phyloP scores from a whole-genome alignment of 306 rosid species.

The Betula pendula region DNA sequence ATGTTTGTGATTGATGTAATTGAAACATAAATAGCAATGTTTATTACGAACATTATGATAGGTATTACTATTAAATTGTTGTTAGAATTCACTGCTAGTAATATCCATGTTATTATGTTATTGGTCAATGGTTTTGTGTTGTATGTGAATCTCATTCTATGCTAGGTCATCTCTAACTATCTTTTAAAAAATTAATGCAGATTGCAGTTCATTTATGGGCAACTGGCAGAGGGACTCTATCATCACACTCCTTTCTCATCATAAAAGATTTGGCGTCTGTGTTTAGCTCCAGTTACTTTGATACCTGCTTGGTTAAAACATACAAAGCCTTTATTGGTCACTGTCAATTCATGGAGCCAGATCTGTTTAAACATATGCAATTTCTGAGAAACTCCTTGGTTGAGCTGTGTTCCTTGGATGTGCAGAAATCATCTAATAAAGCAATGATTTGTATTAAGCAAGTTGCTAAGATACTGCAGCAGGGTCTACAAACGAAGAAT shows the following conservation, averaged over 20 bases:
- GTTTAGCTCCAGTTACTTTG: constrained; percentile 59
- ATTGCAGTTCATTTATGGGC: constrained; percentile 85
- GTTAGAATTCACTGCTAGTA: not conserved
- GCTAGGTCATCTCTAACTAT: constrained; percentile 24
- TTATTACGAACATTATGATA: not conserved
- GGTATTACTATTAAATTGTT: not conserved
- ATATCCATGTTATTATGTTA: constrained; percentile 1
- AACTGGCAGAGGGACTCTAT: constrained; percentile 63
- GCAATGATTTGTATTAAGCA: constrained; percentile 56
- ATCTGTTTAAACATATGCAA: constrained; percentile 48
- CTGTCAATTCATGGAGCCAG: constrained; percentile 61
- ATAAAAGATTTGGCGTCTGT: constrained; percentile 63
- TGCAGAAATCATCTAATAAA: constrained; percentile 67
- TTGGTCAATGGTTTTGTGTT: constrained; percentile 10
- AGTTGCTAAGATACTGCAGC: constrained; percentile 66
- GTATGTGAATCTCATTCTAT: constrained; percentile 14
- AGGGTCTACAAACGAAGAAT: constrained; percentile 68
- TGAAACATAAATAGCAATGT: not conserved
- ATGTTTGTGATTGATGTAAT: not conserved
- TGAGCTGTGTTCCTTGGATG: constrained; percentile 78
- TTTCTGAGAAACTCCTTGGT: constrained; percentile 72
- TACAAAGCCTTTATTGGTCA: constrained; percentile 70
- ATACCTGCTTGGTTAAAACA: constrained; percentile 69
- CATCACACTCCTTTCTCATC: constrained; percentile 68
- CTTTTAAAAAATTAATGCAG: constrained; percentile 52